Base-by-base conservation (phyloP, 208 protist genomes). In the Balamuthia mandrillaris region DNA sequence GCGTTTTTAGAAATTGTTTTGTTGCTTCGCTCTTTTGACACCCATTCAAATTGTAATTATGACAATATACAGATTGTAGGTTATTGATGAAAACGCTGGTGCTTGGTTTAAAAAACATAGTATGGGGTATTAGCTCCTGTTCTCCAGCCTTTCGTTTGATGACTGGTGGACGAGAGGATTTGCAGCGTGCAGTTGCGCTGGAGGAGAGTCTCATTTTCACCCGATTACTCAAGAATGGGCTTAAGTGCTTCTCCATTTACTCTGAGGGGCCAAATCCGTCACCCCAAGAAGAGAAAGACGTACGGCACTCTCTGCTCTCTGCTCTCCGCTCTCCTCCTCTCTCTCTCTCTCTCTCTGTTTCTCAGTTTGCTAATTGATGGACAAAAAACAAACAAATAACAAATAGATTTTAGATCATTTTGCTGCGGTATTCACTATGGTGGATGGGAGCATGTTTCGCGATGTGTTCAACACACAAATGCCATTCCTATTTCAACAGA, bases 371-470 rank as follows among this genome's bases (percentile, higher is more conserved):
- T n/a, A n/a, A n/a, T n/a, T n/a, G n/a, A n/a, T n/a, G 37, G 16
- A 44, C 84, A 18, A 54, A 86, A 66, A 41, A 74, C 35, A 56
- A 21, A 87, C 88, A 58, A 86, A 90, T 1, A 84, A 89, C 41
- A 89, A 91, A 54, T 81, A 92, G 39, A 89, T 92, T 1, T 33
- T 96, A 1, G 94, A 96, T 29, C 63, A 91, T n/a, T 95, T 95
- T 54, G 87, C 94, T 1, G 75, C 81, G 14, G 84, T 95, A 9
- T 95, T 95, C 70, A 94, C 89, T 1, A 74, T 94, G 60, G 42
- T 95, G 1, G 92, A 95, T 9, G 35, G 31, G 21, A 66, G 81
- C 18, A 89, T 83, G 1, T 93, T 95, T 60, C 86, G 87, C 33
- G 93, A 95, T 6, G 81, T 96, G 10, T 87, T 96, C 44, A 24